Evolutionary conservation across 2,329 filamentous ascomycete species (phyloP).

Genomic region (Exophiala dermatitidis): DNA sequence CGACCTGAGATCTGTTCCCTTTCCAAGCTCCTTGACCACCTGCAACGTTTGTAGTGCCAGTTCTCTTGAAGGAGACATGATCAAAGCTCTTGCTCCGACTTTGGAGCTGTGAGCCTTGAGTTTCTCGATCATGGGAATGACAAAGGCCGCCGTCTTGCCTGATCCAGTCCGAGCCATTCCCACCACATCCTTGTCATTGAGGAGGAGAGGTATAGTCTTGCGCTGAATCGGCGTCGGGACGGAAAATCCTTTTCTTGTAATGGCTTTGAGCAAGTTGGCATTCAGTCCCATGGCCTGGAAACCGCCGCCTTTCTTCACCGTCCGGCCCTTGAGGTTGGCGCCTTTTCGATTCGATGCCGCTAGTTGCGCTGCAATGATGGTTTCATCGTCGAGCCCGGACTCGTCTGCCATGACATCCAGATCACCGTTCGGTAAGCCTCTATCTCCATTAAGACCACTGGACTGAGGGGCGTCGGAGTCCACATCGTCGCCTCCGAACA

Average conservation of each 20-base stretch:
- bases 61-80: slow-evolving; percentile 89
- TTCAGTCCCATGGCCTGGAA: slow-evolving; percentile 94
- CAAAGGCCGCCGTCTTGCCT: slow-evolving; percentile 95
- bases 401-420: slow-evolving; percentile 45
- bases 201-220: slow-evolving; percentile 86
- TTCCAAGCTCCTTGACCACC: slow-evolving; percentile 88
- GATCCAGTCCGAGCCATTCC: slow-evolving; percentile 99
- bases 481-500: slow-evolving; percentile 59
- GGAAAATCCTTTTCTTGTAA: slow-evolving; percentile 86
- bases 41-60: slow-evolving; percentile 90
- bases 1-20: slow-evolving; percentile 84
- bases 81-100: slow-evolving; percentile 76
- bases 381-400: slow-evolving; percentile 58
- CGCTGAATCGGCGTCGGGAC: slow-evolving; percentile 96
- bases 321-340: slow-evolving; percentile 72
- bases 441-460: slow-evolving; percentile 24
- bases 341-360: slow-evolving; percentile 81
- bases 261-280: slow-evolving; percentile 76
- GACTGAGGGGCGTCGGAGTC: slow-evolving; percentile 38
- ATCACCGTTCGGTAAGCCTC: slow-evolving; percentile 25
- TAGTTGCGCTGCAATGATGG: slow-evolving; percentile 84
- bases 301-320: slow-evolving; percentile 88
- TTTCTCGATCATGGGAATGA: slow-evolving; percentile 96
- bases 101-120: slow-evolving; percentile 80
- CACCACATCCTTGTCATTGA: slow-evolving; percentile 90